A percentile compares a stretch with the other conserved stretches of the same genome.
phyloP scores from a whole-genome alignment of 805 yeast species.

The Cyberlindnera mycetangii region DNA sequence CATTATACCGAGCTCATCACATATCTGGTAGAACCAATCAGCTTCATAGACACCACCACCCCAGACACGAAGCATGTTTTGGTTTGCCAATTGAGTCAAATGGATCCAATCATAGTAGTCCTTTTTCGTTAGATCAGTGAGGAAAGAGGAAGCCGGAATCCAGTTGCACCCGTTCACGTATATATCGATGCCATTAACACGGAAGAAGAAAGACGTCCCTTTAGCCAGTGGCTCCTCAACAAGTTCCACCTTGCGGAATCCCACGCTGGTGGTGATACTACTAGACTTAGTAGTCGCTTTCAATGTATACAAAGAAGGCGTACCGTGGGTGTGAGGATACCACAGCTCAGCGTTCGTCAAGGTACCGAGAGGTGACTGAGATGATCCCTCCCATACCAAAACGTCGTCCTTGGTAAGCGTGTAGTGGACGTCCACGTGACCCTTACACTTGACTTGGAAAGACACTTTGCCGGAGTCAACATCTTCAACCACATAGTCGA shows the following conservation, averaged over 20 bases:
- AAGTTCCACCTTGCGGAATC: conserved; percentile 20
- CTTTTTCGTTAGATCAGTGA: conserved; percentile 9
- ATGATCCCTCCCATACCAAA: conserved; percentile 13
- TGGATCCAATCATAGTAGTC: conserved; percentile 17
- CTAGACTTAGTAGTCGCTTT: conserved; percentile 1
- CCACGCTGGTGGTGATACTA: conserved; percentile 9
- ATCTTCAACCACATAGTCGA: conserved; percentile 14
- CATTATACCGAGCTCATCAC: conserved; percentile 30
- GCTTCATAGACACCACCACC: conserved; percentile 23
- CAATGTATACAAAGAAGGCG: conserved; percentile 12
- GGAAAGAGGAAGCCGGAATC: conserved; percentile 20
- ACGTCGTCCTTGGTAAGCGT: conserved; percentile 3
- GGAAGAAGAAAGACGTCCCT: conserved; percentile 21
- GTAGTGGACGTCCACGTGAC: conserved; percentile 6
- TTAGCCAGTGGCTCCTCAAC: conserved; percentile 11
- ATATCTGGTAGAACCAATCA: conserved; percentile 15
- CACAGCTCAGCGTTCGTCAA: conserved; percentile 10
- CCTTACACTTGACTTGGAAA: conserved; percentile 11
- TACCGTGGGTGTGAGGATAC: conserved; percentile 22
- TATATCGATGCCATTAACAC: conserved; percentile 15
- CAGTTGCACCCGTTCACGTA: conserved; percentile 22
- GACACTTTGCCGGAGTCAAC: conserved; percentile 5
- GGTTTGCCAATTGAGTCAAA: conserved; percentile 12
- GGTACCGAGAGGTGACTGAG: neutral
- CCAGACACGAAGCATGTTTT: conserved; percentile 24